phyloP scores from a whole-genome alignment of 495 filamentous ascomycete genomes.

The Mytilinidion resinicola region DNA sequence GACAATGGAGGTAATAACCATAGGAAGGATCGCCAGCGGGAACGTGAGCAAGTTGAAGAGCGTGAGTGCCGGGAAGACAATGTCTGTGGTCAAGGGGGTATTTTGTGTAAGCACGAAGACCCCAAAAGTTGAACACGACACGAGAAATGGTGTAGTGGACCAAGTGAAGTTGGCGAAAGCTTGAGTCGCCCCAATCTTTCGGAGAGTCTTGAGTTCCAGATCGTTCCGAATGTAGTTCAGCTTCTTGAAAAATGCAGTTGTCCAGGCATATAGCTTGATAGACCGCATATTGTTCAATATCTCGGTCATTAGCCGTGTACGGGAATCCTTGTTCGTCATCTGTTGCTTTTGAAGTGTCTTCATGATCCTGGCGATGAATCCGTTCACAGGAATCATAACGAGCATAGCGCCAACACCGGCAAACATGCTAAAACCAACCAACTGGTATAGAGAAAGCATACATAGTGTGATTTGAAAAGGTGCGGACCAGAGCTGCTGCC shows the following conservation, averaged over 20 bases:
- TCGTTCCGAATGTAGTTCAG: conserved; percentile 93
- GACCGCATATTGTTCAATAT: conserved; percentile 99
- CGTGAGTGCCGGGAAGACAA: conserved; percentile 91
- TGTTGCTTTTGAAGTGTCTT: conserved; percentile 90
- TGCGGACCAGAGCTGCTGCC: conserved; percentile 89
- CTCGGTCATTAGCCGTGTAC: conserved; percentile 90
- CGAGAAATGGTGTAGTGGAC: conserved; percentile 98
- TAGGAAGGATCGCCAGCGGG: conserved; percentile 86
- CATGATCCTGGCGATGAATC: conserved; percentile 85
- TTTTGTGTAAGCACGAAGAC: conserved; percentile 84
- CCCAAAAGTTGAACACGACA: conserved; percentile 93
- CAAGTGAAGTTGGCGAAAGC: conserved; percentile 96
- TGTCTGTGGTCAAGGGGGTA: conserved; percentile 78
- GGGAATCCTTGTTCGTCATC: conserved; percentile 98
- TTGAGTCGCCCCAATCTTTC: conserved; percentile 90
- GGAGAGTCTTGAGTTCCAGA: conserved; percentile 86
- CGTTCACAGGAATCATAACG: conserved; percentile 95
- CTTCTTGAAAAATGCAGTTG: conserved; percentile 93
- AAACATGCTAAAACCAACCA: conserved; percentile 89
- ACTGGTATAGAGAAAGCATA: conserved; percentile 90
- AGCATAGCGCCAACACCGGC: conserved; percentile 97
- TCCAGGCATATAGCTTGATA: conserved; percentile 99
- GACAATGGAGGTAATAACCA: conserved; percentile 95
- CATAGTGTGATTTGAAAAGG: conserved; percentile 95
- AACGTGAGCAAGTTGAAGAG: conserved; percentile 93